Evolutionary conservation across 306 rosid genomes (phyloP).

Genomic region (Castanospermum australe): DNA sequence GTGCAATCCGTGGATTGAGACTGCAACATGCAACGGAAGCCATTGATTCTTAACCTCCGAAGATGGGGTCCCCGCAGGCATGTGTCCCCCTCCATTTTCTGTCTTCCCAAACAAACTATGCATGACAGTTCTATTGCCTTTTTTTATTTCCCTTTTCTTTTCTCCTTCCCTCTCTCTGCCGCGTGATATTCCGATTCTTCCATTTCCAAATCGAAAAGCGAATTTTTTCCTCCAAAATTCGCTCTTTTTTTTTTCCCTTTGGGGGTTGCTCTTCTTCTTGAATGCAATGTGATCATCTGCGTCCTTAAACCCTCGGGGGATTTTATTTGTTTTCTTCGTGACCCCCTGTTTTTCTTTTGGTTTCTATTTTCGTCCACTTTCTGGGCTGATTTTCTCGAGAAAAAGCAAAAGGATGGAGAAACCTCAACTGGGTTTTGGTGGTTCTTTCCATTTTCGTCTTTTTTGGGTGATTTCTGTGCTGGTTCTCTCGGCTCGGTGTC

Average conservation of each 20-base stretch:
- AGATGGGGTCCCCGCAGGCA: background rate
- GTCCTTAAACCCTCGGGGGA: constrained; percentile 9
- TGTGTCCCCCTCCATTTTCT: constrained; percentile 9
- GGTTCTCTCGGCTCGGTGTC: constrained; percentile 12
- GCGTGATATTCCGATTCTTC: constrained; percentile 6
- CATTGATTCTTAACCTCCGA: constrained; percentile 20
- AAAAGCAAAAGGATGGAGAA: constrained; percentile 30
- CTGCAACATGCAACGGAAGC: background rate
- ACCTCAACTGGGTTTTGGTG: constrained; percentile 32
- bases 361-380: background rate
- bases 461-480: background rate
- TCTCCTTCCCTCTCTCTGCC: constrained; percentile 2
- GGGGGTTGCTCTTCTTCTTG: background rate
- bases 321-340: background rate
- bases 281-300: background rate
- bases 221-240: background rate
- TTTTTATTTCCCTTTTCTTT: constrained; percentile 18
- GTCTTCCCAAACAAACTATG: background rate
- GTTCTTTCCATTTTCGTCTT: background rate
- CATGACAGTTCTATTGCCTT: background rate
- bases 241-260: background rate
- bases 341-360: background rate
- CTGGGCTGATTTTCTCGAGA: background rate
- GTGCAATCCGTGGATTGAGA: background rate
- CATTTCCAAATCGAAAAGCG: background rate